phyloP scores from a whole-genome alignment of 441 rosid genomes.

The Aquilaria agallochum region DNA sequence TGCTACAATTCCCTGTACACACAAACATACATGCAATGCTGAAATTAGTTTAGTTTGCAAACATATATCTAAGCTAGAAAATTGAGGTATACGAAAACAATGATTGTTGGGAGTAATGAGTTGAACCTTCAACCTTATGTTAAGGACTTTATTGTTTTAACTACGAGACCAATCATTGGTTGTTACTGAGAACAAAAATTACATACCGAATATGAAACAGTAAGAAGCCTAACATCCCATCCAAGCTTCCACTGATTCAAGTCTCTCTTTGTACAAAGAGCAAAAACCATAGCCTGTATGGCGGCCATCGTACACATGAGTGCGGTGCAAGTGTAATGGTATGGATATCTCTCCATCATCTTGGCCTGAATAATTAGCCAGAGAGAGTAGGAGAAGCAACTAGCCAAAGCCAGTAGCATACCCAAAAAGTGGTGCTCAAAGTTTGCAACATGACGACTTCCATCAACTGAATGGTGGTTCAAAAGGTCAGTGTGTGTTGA shows the following conservation, averaged over 20 bases:
- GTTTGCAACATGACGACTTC: background rate
- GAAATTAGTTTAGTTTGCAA: too few relatives aligned
- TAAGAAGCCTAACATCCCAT: conserved; percentile 32
- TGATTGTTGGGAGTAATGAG: too few relatives aligned
- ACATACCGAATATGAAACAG: conserved; percentile 27
- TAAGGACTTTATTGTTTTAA: too few relatives aligned
- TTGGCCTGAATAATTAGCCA: conserved; percentile 26
- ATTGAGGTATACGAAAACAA: too few relatives aligned
- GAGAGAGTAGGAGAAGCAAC: conserved; percentile 1
- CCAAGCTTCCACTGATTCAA: conserved; percentile 33
- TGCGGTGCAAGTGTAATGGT: conserved; percentile 25
- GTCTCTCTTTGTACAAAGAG: conserved; percentile 26
- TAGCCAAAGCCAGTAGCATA: background rate
- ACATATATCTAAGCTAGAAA: too few relatives aligned
- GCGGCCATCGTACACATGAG: conserved; percentile 27
- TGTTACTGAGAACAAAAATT: too few relatives aligned
- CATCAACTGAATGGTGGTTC: too few relatives aligned
- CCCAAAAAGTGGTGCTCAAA: background rate
- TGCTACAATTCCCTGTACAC: conserved; percentile 19
- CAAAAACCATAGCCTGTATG: conserved; percentile 24
- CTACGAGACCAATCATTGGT: too few relatives aligned
- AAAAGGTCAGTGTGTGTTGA: conserved; percentile 35
- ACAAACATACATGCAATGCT: too few relatives aligned
- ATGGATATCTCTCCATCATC: conserved; percentile 26
- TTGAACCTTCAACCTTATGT: too few relatives aligned